Conservation (phyloP, 768 basidiomycete genomes). For the Amanita thiersii region DNA sequence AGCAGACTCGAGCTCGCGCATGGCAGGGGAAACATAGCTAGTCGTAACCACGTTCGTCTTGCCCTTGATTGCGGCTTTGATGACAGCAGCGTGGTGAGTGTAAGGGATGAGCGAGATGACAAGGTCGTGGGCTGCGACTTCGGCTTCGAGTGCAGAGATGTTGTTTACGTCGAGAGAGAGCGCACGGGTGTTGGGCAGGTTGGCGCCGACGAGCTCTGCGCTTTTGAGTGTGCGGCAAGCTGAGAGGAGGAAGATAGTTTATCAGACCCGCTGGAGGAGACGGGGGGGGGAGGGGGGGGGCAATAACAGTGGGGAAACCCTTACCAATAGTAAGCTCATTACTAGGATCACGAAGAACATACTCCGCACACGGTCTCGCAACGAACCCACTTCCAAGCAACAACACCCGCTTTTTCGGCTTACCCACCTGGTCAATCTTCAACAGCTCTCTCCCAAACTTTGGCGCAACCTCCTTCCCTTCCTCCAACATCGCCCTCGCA, state of each 20-base stretch:
- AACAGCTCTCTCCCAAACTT: slow-evolving; percentile 61
- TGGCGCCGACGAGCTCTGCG: slow-evolving; percentile 60
- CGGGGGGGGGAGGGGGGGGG: not conserved
- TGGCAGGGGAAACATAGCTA: slow-evolving; percentile 86
- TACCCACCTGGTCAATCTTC: slow-evolving; percentile 26
- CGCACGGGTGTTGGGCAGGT: slow-evolving; percentile 62
- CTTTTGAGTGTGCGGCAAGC: slow-evolving; percentile 83
- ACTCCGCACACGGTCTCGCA: slow-evolving; percentile 94
- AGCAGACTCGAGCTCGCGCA: slow-evolving; percentile 77
- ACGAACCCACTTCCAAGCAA: slow-evolving; percentile 95
- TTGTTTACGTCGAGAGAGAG: slow-evolving; percentile 78
- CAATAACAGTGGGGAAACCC: slow-evolving; percentile 14
- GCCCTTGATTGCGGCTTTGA: slow-evolving; percentile 82
- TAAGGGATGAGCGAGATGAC: slow-evolving; percentile 98
- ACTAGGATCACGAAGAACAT: slow-evolving; percentile 71
- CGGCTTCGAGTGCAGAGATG: slow-evolving; percentile 63
- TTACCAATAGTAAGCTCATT: slow-evolving; percentile 82
- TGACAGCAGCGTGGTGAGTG: slow-evolving; percentile 81
- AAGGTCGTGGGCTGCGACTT: slow-evolving; percentile 80
- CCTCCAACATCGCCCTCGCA: slow-evolving; percentile 63
- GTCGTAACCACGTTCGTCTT: slow-evolving; percentile 96
- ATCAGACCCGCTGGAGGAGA: not conserved
- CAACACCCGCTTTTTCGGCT: slow-evolving; percentile 62
- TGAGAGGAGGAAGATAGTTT: slow-evolving; percentile 17
- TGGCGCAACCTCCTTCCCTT: slow-evolving; percentile 64